Conservation (phyloP, 2,329 filamentous ascomycete species). For the Botrytis elliptica region DNA sequence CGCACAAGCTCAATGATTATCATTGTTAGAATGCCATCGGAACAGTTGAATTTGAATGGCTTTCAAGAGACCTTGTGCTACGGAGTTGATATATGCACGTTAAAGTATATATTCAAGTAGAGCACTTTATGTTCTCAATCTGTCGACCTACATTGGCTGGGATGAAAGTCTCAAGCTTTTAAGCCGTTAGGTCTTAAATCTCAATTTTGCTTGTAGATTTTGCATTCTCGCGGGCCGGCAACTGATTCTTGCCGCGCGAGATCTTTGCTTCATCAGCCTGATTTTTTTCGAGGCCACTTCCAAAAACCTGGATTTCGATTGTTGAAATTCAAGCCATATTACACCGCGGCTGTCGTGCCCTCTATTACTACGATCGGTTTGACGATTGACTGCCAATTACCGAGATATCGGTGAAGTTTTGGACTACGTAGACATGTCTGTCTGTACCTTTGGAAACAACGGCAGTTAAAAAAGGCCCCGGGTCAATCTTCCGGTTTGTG, state of each 20-base stretch:
- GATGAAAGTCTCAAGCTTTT: not conserved
- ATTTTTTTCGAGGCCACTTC: not conserved
- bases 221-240: not conserved
- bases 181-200: no score
- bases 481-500: not conserved
- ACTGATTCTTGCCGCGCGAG: not conserved
- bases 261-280: not conserved
- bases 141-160: not conserved
- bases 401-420: conserved; percentile 1
- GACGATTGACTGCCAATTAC: conserved; percentile 1
- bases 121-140: not conserved
- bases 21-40: not conserved
- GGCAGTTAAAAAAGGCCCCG: not conserved
- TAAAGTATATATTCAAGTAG: not conserved
- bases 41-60: not conserved
- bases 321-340: not conserved
- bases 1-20: not conserved
- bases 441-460: not conserved
- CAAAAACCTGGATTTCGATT: not conserved
- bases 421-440: not conserved
- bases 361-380: not conserved
- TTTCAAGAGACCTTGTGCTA: not conserved
- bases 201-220: not conserved
- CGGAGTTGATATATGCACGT: not conserved
- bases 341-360: conserved; percentile 13